A percentile compares a stretch with the other conserved stretches of the same genome.
Conservation (phyloP, 2,329 filamentous ascomycete genomes). For the Eutypella sp. region DNA sequence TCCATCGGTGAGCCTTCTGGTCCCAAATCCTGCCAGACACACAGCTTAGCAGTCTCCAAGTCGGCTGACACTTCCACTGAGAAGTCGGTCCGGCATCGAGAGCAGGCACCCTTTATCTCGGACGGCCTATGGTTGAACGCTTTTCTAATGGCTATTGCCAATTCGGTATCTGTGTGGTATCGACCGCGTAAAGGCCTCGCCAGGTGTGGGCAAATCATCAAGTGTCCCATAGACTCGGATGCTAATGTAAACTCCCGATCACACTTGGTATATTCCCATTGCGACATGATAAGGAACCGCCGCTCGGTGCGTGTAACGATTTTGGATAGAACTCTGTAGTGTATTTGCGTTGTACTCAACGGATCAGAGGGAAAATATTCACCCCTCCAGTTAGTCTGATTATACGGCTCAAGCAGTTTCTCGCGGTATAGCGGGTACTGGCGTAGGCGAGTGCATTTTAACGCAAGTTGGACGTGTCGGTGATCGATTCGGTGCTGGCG, state of each 20-base stretch:
- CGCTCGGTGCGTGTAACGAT: not conserved
- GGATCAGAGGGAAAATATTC: not conserved
- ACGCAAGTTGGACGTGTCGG: conserved; percentile 8
- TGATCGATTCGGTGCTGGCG: conserved; percentile 1
- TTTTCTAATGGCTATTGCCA: not conserved
- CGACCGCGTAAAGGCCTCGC: not conserved
- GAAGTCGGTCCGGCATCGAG: not conserved
- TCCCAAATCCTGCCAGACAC: not conserved
- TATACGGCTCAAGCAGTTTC: conserved; percentile 1
- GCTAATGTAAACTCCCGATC: not conserved
- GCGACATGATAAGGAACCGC: not conserved
- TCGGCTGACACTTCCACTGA: not conserved
- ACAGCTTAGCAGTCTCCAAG: not conserved
- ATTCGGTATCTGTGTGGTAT: not conserved
- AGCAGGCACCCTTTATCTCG: not conserved
- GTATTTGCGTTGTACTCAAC: not conserved
- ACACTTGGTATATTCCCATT: not conserved
- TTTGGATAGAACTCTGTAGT: not conserved
- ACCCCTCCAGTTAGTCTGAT: too few relatives aligned
- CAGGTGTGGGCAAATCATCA: not conserved
- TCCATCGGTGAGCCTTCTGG: not conserved
- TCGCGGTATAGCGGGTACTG: conserved; percentile 1
- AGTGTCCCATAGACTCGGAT: not conserved
- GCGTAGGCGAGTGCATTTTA: conserved; percentile 8
- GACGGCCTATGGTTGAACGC: not conserved